Evolutionary conservation across 495 filamentous ascomycete genomes (phyloP), one percentile per base, ranked within the genome.

Genomic region (Penicillium canescens): DNA sequence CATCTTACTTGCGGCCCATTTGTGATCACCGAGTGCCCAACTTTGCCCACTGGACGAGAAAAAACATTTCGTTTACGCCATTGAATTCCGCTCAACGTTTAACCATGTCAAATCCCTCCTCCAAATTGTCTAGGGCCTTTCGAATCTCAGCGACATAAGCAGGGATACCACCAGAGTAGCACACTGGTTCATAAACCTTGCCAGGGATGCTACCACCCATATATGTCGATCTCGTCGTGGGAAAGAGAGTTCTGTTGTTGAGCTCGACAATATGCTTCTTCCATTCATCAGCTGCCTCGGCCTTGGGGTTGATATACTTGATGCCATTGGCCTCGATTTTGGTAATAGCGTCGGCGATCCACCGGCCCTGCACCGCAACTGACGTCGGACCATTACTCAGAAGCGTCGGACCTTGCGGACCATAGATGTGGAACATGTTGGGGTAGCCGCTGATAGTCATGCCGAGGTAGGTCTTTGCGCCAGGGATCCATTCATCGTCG

Each of bases 401-500:
- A 13, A 76, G 75, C 10, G 74, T 77, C 20, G 72, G 81, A 24
- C 63, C 78, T 57, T 78, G 75, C 6, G 70, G 65, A 39, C 74
- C 75, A 56, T 78, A 80, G 7, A 47, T 47, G 50, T 80, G 73
- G 70, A 82, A 81, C 66, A 79, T 73, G 60, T 84, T 83, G 2
- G 81, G 81, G 51, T 72, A 81, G 24, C 71, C 75, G 40, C 61
- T 57, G 40, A 70, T 71, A 4, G 69, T 70, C 37, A 80, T 71
- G 14, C 81, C 81, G 0, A 83, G 68, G 51, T 76, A 79, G 0
- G 79, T 75, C 43, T 67, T 67, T 3, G 72, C 75, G 3, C 75
- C 76, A 3, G 51, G 31, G 18, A 49, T 56, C 82, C 82, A 84
- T 42, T 77, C 73, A 24, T 82, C 74, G 1, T 63, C 37, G 9